phyloP scores from a whole-genome alignment of 2,329 filamentous ascomycete species.

The Ascocoryne sarcoides region DNA sequence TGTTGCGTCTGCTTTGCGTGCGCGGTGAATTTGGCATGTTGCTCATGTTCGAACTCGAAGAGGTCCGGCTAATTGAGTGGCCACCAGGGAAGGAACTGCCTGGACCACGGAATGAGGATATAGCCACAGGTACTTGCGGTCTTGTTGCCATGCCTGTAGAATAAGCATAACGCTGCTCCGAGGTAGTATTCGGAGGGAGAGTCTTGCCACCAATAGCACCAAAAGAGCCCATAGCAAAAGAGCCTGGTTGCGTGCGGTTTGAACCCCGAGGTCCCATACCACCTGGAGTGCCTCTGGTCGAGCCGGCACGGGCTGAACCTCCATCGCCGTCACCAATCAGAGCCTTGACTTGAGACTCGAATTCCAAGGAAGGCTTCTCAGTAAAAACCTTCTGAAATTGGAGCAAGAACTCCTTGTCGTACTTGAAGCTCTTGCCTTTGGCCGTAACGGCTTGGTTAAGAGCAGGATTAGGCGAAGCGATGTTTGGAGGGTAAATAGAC shows the following conservation, averaged over 20 bases:
- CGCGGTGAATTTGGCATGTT: slow-evolving; percentile 64
- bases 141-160: slow-evolving; percentile 44
- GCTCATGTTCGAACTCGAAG: slow-evolving; percentile 48
- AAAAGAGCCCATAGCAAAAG: slow-evolving; percentile 65
- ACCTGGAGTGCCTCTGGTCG: slow-evolving; percentile 47
- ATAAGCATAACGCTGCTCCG: slow-evolving; percentile 65
- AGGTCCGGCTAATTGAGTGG: slow-evolving; percentile 55
- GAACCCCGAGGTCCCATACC: slow-evolving; percentile 41
- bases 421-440: slow-evolving; percentile 80
- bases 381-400: slow-evolving; percentile 96
- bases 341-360: slow-evolving; percentile 82
- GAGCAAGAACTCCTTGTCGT: slow-evolving; percentile 88
- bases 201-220: slow-evolving; percentile 45
- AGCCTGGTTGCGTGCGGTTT: slow-evolving; percentile 40
- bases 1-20: slow-evolving; percentile 48
- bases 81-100: slow-evolving; percentile 56
- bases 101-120: slow-evolving; percentile 51
- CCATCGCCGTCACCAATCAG: slow-evolving; percentile 71
- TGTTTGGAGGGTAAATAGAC: slow-evolving; percentile 72
- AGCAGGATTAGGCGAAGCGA: slow-evolving; percentile 85
- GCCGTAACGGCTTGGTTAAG: slow-evolving; percentile 72
- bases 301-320: slow-evolving; percentile 51
- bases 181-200: slow-evolving; percentile 68
- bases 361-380: slow-evolving; percentile 91
- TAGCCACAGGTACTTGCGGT: slow-evolving; percentile 44